Evolutionary conservation across 164 flowering plant species (phyloP).

Genomic region (Vitis riparia): DNA sequence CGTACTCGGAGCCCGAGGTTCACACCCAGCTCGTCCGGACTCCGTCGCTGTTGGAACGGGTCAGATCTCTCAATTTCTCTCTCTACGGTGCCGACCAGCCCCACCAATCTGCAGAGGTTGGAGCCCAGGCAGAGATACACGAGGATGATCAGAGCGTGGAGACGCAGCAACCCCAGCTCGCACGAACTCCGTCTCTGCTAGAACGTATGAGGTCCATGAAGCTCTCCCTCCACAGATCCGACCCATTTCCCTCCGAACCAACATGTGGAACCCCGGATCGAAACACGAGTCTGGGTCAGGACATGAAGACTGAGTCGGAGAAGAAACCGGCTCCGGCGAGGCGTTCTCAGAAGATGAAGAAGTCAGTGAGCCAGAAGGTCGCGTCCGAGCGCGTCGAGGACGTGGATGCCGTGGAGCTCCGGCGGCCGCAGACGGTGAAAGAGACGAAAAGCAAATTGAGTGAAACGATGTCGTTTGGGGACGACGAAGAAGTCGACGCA

Average conservation of each 20-base stretch:
- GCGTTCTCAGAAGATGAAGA: conserved; percentile 25
- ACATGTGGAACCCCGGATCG: not conserved
- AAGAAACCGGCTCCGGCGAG: not conserved
- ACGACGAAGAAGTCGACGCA: conserved; percentile 49
- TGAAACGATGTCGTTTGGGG: conserved; percentile 17
- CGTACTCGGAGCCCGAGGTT: not conserved
- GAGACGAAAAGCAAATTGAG: conserved; percentile 12
- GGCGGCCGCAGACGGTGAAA: conserved; percentile 26
- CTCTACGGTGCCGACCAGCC: too few relatives aligned
- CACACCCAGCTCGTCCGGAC: conserved; percentile 8
- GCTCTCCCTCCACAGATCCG: conserved; percentile 26
- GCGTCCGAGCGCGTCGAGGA: conserved; percentile 13
- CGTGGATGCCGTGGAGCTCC: conserved; percentile 17
- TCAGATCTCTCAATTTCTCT: conserved; percentile 1
- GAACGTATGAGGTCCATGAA: conserved; percentile 46
- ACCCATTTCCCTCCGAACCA: not conserved
- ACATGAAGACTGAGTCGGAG: conserved; percentile 13
- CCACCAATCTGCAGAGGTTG: too few relatives aligned
- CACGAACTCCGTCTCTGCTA: conserved; percentile 36
- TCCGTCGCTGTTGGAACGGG: conserved; percentile 4
- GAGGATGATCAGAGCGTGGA: too few relatives aligned
- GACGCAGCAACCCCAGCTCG: conserved; percentile 5
- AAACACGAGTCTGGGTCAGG: not conserved
- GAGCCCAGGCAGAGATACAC: too few relatives aligned
- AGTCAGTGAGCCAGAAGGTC: conserved; percentile 29